phyloP scores from a whole-genome alignment of 2,329 filamentous ascomycete species.

The Aspergillus sp. region DNA sequence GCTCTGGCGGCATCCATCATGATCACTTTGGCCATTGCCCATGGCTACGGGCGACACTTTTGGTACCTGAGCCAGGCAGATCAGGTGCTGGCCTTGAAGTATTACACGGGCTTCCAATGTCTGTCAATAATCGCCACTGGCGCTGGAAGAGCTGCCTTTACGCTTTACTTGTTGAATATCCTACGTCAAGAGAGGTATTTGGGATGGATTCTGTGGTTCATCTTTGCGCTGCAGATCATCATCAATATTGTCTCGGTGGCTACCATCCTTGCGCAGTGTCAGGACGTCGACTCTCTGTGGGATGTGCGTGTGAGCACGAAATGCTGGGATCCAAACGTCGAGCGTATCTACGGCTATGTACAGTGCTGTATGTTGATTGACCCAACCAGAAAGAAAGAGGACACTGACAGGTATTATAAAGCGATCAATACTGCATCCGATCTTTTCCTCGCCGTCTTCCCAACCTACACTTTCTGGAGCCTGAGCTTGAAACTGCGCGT shows the following conservation, averaged over 20 bases:
- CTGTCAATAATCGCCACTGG: constrained; percentile 3
- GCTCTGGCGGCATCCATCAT: background rate
- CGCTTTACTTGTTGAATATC: constrained; percentile 12
- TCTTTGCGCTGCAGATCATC: constrained; percentile 21
- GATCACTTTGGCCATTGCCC: background rate
- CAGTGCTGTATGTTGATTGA: constrained; percentile 26
- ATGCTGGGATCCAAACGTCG: constrained; percentile 26
- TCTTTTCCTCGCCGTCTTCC: constrained; percentile 31
- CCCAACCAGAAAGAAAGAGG: too few species aligned
- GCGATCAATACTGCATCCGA: constrained; percentile 32
- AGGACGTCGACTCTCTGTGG: constrained; percentile 27
- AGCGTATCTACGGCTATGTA: constrained; percentile 32
- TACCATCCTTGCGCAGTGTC: constrained; percentile 30
- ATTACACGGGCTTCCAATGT: background rate
- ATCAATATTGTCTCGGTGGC: constrained; percentile 27
- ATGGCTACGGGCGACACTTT: constrained; percentile 4
- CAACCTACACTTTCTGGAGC: constrained; percentile 34
- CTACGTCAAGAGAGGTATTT: constrained; percentile 2
- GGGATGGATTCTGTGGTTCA: background rate
- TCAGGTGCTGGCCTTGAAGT: background rate
- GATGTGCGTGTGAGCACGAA: constrained; percentile 16
- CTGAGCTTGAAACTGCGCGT: constrained; percentile 33
- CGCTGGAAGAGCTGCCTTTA: constrained; percentile 7
- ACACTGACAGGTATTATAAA: constrained; percentile 5
- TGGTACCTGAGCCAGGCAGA: background rate